Evolutionary conservation across 805 yeast species (phyloP).

Genomic region (Suhomyces xylopsoci): DNA sequence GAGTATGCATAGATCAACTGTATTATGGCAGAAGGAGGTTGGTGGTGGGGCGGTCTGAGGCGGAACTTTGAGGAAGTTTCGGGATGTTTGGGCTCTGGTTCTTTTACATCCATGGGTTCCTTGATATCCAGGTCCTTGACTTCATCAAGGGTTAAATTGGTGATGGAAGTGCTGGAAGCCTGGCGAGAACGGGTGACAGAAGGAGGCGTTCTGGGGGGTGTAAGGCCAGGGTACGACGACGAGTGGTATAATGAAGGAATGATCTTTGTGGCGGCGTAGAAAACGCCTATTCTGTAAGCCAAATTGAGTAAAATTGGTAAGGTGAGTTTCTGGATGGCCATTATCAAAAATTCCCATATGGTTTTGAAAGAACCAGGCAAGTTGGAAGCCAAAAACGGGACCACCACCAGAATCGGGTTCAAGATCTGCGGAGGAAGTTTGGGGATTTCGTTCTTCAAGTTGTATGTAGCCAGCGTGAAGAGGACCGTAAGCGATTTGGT

Average conservation of each 20-base stretch:
- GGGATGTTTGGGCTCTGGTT: neutral
- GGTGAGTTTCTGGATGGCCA: constrained; percentile 62
- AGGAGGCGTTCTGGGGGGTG: constrained; percentile 44
- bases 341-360: constrained; percentile 51
- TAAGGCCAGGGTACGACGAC: constrained; percentile 27
- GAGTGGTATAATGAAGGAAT: constrained; percentile 69
- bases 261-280: constrained; percentile 89
- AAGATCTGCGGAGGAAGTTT: constrained; percentile 33
- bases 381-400: constrained; percentile 49
- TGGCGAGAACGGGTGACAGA: constrained; percentile 29
- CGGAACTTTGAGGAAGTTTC: constrained; percentile 10
- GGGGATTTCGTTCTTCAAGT: constrained; percentile 33
- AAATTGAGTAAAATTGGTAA: constrained; percentile 78
- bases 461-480: constrained; percentile 32
- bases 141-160: neutral
- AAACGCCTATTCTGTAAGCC: constrained; percentile 81
- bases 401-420: constrained; percentile 24
- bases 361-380: constrained; percentile 53
- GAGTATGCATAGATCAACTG: constrained; percentile 78
- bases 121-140: neutral
- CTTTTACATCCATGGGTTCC: neutral
- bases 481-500: constrained; percentile 28
- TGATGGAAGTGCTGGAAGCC: constrained; percentile 16
- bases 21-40: constrained; percentile 39
- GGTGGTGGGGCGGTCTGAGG: constrained; percentile 14